phyloP scores from a whole-genome alignment of 2,329 filamentous ascomycete species.

The Fusarium sp. region DNA sequence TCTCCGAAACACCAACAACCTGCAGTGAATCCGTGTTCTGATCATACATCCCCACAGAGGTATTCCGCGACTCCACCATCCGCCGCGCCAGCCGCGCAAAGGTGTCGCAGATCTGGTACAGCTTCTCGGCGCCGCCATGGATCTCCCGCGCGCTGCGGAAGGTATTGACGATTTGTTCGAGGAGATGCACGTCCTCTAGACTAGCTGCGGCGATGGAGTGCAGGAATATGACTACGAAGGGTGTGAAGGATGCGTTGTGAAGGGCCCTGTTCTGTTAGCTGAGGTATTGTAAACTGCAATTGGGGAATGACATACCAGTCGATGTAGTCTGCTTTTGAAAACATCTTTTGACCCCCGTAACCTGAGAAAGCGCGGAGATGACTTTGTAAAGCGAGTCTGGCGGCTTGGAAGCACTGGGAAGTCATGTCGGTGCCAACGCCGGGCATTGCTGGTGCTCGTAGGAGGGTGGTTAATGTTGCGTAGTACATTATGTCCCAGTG shows the following conservation, averaged over 20 bases:
- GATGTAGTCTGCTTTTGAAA: slow-evolving; percentile 37
- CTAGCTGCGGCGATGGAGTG: slow-evolving; percentile 33
- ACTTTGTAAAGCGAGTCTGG: slow-evolving; percentile 24
- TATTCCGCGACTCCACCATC: slow-evolving; percentile 37
- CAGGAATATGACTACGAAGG: slow-evolving; percentile 41
- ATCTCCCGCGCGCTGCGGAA: slow-evolving; percentile 23
- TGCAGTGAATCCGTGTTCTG: slow-evolving; percentile 33
- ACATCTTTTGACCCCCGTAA: slow-evolving; percentile 18
- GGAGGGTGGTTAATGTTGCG: slow-evolving; percentile 30
- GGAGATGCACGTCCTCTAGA: slow-evolving; percentile 16
- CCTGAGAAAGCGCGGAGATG: slow-evolving; percentile 37
- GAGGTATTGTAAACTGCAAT: neutral
- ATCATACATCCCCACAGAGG: slow-evolving; percentile 37
- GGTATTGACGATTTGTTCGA: slow-evolving; percentile 35
- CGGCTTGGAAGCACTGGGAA: slow-evolving; percentile 37
- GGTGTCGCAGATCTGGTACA: slow-evolving; percentile 37
- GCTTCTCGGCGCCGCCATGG: slow-evolving; percentile 29
- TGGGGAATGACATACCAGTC: slow-evolving; percentile 27
- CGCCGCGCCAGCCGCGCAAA: slow-evolving; percentile 32
- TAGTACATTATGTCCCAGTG: slow-evolving; percentile 46
- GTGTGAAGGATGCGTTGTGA: slow-evolving; percentile 41
- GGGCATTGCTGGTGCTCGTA: slow-evolving; percentile 29
- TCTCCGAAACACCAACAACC: slow-evolving; percentile 28
- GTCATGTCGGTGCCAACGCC: slow-evolving; percentile 28
- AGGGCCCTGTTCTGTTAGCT: slow-evolving; percentile 34